Evolutionary conservation across 805 yeast species (phyloP).

Genomic region (Kodamaea jinghongensis): DNA sequence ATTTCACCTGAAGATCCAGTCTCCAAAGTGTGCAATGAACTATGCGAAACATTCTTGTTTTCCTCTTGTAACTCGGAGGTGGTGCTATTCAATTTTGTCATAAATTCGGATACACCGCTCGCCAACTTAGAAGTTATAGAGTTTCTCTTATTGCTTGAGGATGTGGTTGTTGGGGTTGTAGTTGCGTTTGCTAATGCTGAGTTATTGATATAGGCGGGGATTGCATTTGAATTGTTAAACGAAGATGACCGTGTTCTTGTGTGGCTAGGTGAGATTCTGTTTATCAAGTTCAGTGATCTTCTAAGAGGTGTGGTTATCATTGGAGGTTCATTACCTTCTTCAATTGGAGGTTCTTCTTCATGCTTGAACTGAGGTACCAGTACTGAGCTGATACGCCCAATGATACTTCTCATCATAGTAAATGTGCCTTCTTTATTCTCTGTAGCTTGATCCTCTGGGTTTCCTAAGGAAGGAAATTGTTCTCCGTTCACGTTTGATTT

Average conservation of each 20-base stretch:
- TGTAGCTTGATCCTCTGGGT: constrained; percentile 3
- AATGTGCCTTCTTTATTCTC: constrained; percentile 22
- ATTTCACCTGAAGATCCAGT: constrained; percentile 18
- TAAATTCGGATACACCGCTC: constrained; percentile 41
- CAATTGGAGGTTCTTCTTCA: constrained; percentile 9
- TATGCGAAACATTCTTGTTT: constrained; percentile 22
- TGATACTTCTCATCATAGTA: constrained; percentile 32
- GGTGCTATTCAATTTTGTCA: constrained; percentile 37
- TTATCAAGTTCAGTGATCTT: constrained; percentile 10
- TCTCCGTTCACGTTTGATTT: constrained; percentile 25
- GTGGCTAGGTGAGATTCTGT: constrained; percentile 33
- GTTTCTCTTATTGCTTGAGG: constrained; percentile 22
- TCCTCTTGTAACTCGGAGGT: constrained; percentile 3
- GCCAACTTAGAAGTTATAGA: constrained; percentile 38
- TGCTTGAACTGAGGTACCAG: constrained; percentile 16
- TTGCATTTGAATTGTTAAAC: constrained; percentile 16
- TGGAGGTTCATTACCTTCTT: constrained; percentile 9
- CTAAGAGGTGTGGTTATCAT: constrained; percentile 4
- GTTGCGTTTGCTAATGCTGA: background rate
- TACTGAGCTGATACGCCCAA: constrained; percentile 31
- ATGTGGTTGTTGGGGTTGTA: constrained; percentile 10
- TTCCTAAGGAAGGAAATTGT: constrained; percentile 23
- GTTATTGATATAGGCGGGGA: background rate
- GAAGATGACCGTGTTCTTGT: constrained; percentile 40
- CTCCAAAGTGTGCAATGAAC: constrained; percentile 35